Base-by-base conservation (phyloP, 148 eudicot genomes). In the Silene conica region DNA sequence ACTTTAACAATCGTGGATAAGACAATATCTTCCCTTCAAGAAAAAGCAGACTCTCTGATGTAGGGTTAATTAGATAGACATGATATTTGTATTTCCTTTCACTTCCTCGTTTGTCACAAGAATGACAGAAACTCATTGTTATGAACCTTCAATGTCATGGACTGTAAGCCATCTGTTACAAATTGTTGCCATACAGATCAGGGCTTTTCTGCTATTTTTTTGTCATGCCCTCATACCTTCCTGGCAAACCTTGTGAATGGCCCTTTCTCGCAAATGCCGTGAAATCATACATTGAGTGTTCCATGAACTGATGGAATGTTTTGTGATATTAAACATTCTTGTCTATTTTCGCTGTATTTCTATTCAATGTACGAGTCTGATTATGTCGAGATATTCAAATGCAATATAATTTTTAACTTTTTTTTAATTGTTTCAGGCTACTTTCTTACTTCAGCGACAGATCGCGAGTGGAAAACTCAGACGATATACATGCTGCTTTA, bases 401-500 rank as follows among this genome's bases (percentile, higher is more conserved):
- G 19, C 63, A 45, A 74, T 21, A 64, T 72, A 48, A 48, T 12
- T 26, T 2, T 21, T 11, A 26, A 67, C 4, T 50, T 38, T 38
- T 38, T 38, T 38, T 31, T 65, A 43, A 71, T 76, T 61, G 28
- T 71, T 86, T 80, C 94, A 94, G 98, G 85, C 75, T 94, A 78
- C 76, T 94, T 55, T 90, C 90, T 54, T 80, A 87, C 83, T 95
- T 95, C 83, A 87, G 88, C 71, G 97, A 92, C 84, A 82, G 78
- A 85, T 84, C 83, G 78, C 86, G 80, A 83, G 82, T 83, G 87
- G 96, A 95, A 74, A 97, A 90, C 80, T 95, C 99, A 60, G 99
- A 95, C 80, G 97, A 95, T 79, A 85, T 95, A 72, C 97, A 95
- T 84, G 99, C 99, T 77, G 94, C 97, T 74, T 83, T 95, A 84